These are phyloP conservation scores for Candida dubliniensis DNA, from an alignment of 1,139 yeast species.

Conservation along the genomic window DNA sequence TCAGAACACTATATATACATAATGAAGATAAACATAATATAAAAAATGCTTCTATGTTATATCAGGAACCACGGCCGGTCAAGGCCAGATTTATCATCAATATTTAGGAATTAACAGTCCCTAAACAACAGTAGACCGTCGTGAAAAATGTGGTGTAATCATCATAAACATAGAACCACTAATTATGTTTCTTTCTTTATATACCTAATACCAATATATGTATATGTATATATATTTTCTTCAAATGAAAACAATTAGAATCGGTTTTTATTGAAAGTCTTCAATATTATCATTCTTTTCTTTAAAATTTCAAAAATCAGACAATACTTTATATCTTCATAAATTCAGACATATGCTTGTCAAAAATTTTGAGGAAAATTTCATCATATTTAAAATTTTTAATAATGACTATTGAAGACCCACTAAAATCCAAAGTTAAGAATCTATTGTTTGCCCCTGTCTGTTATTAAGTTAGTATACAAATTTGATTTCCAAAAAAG, in stretches of 20 bases:
- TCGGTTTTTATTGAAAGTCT: conserved; percentile 8
- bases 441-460: background rate
- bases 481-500: background rate
- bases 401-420: conserved; percentile 9
- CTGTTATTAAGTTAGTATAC: background rate
- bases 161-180: conserved; percentile 63
- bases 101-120: conserved; percentile 69
- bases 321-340: conserved; percentile 42
- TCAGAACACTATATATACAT: conserved; percentile 1
- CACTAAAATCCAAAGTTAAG: conserved; percentile 4
- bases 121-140: conserved; percentile 99
- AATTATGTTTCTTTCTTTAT: background rate
- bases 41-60: conserved; percentile 5
- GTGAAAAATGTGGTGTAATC: conserved; percentile 88
- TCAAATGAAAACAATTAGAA: conserved; percentile 2
- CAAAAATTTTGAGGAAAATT: conserved; percentile 27
- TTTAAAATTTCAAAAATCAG: conserved; percentile 1
- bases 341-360: conserved; percentile 99
- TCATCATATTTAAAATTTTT: conserved; percentile 3
- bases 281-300: conserved; percentile 8
- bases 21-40: conserved; percentile 3
- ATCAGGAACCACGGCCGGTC: conserved; percentile 98
- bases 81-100: conserved; percentile 95
- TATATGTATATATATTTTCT: too few relatives aligned
- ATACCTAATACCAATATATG: too few relatives aligned